Evolutionary conservation across 352 stramenopile genomes (phyloP).

Genomic region (Phytopythium helicoides): DNA sequence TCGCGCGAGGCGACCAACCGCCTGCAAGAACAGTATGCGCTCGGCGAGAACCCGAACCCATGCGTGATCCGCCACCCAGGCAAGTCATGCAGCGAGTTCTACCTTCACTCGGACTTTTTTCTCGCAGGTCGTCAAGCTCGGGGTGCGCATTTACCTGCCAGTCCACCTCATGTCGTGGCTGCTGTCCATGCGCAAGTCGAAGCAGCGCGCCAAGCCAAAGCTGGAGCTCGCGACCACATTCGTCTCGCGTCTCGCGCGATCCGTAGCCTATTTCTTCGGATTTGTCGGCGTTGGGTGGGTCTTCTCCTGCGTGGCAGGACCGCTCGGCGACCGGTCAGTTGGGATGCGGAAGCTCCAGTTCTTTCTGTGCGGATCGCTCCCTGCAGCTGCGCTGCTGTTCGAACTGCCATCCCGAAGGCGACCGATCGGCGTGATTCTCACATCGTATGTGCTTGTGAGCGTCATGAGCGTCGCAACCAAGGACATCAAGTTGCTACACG

Average conservation of each 20-base stretch:
- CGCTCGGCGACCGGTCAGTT: conserved; percentile 39
- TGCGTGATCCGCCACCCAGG: conserved; percentile 48
- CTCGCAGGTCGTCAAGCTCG: conserved; percentile 29
- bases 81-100: conserved; percentile 36
- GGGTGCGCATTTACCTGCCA: conserved; percentile 48
- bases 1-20: conserved; percentile 22
- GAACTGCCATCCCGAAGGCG: conserved; percentile 41
- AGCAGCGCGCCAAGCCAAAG: conserved; percentile 33
- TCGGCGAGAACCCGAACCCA: conserved; percentile 44
- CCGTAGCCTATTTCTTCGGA: conserved; percentile 45
- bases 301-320: conserved; percentile 34
- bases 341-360: conserved; percentile 53
- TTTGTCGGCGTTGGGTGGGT: conserved; percentile 58
- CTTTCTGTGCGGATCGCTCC: conserved; percentile 41
- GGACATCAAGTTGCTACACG: conserved; percentile 32
- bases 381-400: conserved; percentile 46
- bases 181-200: conserved; percentile 35
- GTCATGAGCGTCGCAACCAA: conserved; percentile 37
- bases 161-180: conserved; percentile 58
- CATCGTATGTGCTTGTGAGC: conserved; percentile 58
- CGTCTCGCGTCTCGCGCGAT: conserved; percentile 37
- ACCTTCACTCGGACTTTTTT: conserved; percentile 35
- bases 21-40: conserved; percentile 37
- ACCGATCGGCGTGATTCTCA: conserved; percentile 59
- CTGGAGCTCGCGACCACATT: conserved; percentile 26